These are phyloP conservation scores for Neonectria neomacrospora DNA, from an alignment of 2,329 filamentous ascomycete genomes.

Conservation along the genomic window DNA sequence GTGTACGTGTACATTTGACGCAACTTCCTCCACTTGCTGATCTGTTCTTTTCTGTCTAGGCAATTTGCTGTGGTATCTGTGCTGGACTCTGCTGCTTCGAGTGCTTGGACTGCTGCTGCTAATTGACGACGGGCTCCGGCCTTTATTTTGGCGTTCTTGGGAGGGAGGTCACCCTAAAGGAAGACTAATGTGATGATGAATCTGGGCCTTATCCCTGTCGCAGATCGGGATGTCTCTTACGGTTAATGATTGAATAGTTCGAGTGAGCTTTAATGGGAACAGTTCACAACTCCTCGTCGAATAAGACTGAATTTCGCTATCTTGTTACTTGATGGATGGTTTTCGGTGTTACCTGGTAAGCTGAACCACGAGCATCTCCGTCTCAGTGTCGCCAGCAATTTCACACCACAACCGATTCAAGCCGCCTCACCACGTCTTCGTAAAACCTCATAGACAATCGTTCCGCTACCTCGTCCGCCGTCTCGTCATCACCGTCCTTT, in stretches of 20 bases:
- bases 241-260: constrained; percentile 24
- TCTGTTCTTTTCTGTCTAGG: constrained; percentile 38
- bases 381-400: background rate
- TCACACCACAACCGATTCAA: constrained; percentile 52
- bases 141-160: constrained; percentile 40
- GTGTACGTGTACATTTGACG: constrained; percentile 43
- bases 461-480: constrained; percentile 52
- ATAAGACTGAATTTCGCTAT: background rate
- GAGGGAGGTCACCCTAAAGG: constrained; percentile 18
- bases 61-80: constrained; percentile 54
- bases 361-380: background rate
- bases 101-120: constrained; percentile 48
- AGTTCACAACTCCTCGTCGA: background rate
- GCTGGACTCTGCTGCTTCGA: constrained; percentile 55
- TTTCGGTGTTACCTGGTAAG: background rate
- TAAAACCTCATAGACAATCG: constrained; percentile 55
- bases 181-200: background rate
- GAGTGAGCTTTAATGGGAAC: background rate
- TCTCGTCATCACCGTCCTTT: constrained; percentile 53
- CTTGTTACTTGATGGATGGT: background rate
- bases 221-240: background rate
- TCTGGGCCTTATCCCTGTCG: background rate
- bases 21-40: background rate
- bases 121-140: constrained; percentile 31
- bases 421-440: constrained; percentile 57